Percentiles rank a stretch among this genome's conserved stretches.
Conservation (phyloP, 768 basidiomycete species). For the Tulasnella sp. region DNA sequence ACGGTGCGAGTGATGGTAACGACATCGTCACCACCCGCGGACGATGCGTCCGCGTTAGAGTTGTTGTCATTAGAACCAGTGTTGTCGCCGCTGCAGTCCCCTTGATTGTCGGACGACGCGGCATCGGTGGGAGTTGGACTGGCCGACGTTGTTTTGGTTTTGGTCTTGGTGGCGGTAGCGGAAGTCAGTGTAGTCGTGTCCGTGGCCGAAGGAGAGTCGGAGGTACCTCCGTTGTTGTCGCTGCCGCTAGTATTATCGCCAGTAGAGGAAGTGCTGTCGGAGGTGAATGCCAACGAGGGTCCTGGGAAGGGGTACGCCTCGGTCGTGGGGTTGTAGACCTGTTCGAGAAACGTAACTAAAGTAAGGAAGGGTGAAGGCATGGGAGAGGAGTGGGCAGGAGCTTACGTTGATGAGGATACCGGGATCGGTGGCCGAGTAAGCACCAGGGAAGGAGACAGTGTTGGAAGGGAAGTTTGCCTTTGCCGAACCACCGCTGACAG, state of each 20-base stretch:
- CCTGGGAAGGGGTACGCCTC: constrained; percentile 24
- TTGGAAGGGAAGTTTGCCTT: constrained; percentile 30
- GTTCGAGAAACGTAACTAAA: background rate
- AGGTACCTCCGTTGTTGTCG: constrained; percentile 7
- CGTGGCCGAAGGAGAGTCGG: background rate
- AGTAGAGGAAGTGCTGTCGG: background rate
- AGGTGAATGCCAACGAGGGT: background rate
- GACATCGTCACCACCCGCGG: background rate
- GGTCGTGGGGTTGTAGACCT: constrained; percentile 20
- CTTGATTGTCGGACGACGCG: background rate
- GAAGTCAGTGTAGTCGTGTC: constrained; percentile 4
- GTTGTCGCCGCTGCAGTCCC: background rate
- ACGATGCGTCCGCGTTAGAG: background rate
- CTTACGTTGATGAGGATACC: constrained; percentile 48
- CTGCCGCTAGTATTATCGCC: background rate
- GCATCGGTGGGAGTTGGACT: background rate
- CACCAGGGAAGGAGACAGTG: constrained; percentile 63
- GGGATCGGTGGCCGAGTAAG: constrained; percentile 60
- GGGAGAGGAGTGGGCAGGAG: background rate
- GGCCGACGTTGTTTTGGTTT: background rate
- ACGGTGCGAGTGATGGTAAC: background rate
- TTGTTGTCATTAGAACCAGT: background rate
- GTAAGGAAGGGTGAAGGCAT: background rate
- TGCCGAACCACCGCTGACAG: constrained; percentile 45
- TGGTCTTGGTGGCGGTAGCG: background rate